Evolutionary conservation across 2,329 filamentous ascomycete species (phyloP).

Genomic region (Fusarium albidum): DNA sequence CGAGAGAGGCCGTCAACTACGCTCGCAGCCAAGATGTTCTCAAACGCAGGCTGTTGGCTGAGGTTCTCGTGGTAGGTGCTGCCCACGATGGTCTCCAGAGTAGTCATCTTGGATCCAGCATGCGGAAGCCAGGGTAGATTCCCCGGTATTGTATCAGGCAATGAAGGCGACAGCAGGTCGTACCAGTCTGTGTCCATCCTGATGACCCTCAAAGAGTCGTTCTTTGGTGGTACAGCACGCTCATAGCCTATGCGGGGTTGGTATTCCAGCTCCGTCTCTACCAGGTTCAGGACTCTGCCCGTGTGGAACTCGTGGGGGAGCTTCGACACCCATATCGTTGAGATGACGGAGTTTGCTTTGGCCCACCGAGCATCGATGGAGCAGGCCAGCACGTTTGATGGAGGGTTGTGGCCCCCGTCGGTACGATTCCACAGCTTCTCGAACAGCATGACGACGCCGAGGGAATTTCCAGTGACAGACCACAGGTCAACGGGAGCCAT

Average conservation of each 20-base stretch:
- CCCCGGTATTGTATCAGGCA: neutral
- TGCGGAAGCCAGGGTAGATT: neutral
- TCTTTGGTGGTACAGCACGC: neutral
- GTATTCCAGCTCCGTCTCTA: neutral
- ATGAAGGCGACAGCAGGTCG: neutral
- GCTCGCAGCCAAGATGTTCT: neutral
- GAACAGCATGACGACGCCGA: neutral
- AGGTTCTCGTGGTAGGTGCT: neutral
- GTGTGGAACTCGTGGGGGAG: neutral
- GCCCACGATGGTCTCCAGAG: neutral
- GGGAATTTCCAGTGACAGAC: neutral
- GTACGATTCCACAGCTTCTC: neutral
- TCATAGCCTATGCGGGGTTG: neutral
- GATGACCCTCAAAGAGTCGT: neutral
- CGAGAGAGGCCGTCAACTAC: neutral
- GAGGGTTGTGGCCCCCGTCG: neutral
- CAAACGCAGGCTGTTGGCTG: neutral
- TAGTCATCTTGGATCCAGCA: neutral
- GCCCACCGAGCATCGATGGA: neutral
- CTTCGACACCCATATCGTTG: neutral
- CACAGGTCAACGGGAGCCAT: neutral
- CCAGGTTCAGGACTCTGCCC: slow-evolving; percentile 4
- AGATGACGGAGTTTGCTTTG: neutral
- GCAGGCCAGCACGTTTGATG: neutral
- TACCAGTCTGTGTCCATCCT: neutral